Evolutionary conservation across 2,329 filamentous ascomycete genomes (phyloP).

Genomic region (Volutella citrinella): DNA sequence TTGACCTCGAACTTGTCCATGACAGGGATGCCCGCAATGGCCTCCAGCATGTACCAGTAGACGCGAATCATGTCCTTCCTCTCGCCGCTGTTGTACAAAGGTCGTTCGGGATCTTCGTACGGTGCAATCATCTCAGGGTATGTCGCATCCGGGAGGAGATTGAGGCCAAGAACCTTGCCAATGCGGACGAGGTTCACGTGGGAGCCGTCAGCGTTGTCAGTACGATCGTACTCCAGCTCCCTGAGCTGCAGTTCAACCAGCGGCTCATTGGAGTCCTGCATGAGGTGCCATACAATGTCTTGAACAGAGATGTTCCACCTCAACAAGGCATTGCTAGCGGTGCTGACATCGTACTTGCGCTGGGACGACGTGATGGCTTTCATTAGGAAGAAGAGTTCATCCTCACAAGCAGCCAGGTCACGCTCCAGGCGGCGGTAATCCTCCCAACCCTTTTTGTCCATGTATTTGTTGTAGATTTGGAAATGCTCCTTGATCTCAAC

Average conservation of each 20-base stretch:
- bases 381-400: conserved; percentile 99
- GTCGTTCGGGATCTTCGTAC: conserved; percentile 68
- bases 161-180: conserved; percentile 82
- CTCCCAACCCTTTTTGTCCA: conserved; percentile 89
- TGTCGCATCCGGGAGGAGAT: conserved; percentile 82
- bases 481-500: conserved; percentile 97
- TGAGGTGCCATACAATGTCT: conserved; percentile 96
- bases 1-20: conserved; percentile 97
- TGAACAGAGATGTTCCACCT: conserved; percentile 92
- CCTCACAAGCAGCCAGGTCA: conserved; percentile 84
- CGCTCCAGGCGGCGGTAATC: conserved; percentile 86
- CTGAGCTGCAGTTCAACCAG: conserved; percentile 90
- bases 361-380: conserved; percentile 98
- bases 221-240: conserved; percentile 89
- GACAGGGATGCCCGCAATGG: conserved; percentile 94
- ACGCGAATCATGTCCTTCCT: conserved; percentile 85
- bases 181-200: conserved; percentile 92
- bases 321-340: conserved; percentile 74
- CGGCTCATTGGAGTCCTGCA: conserved; percentile 81
- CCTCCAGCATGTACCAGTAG: conserved; percentile 97
- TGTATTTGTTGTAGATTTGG: conserved; percentile 82
- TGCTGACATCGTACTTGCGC: conserved; percentile 70
- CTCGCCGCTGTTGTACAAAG: conserved; percentile 36
- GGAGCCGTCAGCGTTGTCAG: conserved; percentile 94
- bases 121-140: conserved; percentile 96